A percentile compares a stretch with the other conserved stretches of the same genome.
Conservation (phyloP, 1,284 basidiomycete genomes). For the Cutaneotrichosporon cyanovorans region DNA sequence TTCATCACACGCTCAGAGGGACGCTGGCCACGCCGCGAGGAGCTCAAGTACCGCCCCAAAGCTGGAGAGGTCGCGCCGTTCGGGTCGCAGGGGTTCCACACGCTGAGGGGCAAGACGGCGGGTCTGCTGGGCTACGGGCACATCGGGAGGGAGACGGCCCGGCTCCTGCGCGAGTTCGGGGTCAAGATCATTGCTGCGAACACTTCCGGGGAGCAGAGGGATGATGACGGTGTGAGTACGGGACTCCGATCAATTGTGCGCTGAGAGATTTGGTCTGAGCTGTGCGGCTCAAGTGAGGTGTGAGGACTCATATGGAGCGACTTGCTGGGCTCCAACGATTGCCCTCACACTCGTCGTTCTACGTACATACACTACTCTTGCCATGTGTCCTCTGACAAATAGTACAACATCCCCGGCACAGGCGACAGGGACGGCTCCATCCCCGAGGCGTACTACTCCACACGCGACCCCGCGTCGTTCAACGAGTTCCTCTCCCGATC, state of each 20-base stretch:
- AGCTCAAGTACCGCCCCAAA: constrained; percentile 9
- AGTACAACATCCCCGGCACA: constrained; percentile 41
- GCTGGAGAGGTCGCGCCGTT: background rate
- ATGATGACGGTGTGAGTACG: constrained; percentile 28
- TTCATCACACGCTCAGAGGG: constrained; percentile 17
- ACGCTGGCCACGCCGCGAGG: constrained; percentile 18
- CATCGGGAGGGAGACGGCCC: constrained; percentile 40
- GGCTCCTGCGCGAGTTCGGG: constrained; percentile 37
- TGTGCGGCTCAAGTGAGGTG: too few species aligned
- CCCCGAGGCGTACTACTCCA: constrained; percentile 36
- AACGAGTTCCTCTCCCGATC: constrained; percentile 29
- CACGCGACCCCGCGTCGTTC: constrained; percentile 31
- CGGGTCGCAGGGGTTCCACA: constrained; percentile 5
- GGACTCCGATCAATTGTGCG: too few species aligned
- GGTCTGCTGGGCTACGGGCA: constrained; percentile 26
- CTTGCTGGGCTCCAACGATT: too few species aligned
- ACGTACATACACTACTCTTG: too few species aligned
- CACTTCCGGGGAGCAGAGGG: constrained; percentile 28
- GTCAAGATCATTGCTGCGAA: constrained; percentile 43
- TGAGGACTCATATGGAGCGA: too few species aligned
- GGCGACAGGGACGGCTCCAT: constrained; percentile 38
- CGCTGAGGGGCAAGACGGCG: constrained; percentile 12
- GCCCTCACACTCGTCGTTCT: too few species aligned
- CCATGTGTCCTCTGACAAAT: too few species aligned
- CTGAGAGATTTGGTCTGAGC: too few species aligned